Evolutionary conservation across 352 stramenopile species (phyloP).

Genomic region (Globisporangium okanoganense): DNA sequence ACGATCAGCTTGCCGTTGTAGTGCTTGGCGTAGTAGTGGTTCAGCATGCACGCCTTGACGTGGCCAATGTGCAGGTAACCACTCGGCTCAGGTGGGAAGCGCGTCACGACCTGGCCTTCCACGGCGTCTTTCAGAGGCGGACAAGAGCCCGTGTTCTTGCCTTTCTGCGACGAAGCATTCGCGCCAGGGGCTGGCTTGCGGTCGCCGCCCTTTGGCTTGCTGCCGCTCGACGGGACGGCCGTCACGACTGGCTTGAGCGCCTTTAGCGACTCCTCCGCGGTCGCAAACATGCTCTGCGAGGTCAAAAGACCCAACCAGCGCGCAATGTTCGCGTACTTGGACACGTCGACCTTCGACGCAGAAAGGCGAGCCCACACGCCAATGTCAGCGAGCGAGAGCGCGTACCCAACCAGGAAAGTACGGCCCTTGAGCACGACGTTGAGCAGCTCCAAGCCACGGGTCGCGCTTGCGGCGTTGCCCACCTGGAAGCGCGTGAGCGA

Average conservation of each 20-base stretch:
- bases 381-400: conserved; percentile 95
- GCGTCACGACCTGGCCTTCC: conserved; percentile 94
- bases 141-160: conserved; percentile 88
- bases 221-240: neutral
- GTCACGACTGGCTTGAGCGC: conserved; percentile 30
- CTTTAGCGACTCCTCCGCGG: conserved; percentile 46
- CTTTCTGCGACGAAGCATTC: conserved; percentile 35
- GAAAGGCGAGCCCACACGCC: conserved; percentile 86
- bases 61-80: conserved; percentile 92
- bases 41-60: conserved; percentile 99
- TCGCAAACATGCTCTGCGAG: conserved; percentile 54
- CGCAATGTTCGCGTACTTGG: conserved; percentile 56
- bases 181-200: conserved; percentile 14
- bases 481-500: conserved; percentile 54
- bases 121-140: conserved; percentile 93
- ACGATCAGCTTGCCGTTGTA: conserved; percentile 98
- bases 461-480: conserved; percentile 15
- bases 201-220: conserved; percentile 15
- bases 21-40: conserved; percentile 98
- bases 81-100: conserved; percentile 71
- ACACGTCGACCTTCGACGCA: conserved; percentile 39
- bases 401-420: conserved; percentile 94
- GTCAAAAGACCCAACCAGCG: conserved; percentile 74
- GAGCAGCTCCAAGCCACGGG: conserved; percentile 77
- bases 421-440: conserved; percentile 83